A percentile compares a stretch with the other conserved stretches of the same genome.
phyloP scores from a whole-genome alignment of 345 rosid genomes.

The Camelina hispida region DNA sequence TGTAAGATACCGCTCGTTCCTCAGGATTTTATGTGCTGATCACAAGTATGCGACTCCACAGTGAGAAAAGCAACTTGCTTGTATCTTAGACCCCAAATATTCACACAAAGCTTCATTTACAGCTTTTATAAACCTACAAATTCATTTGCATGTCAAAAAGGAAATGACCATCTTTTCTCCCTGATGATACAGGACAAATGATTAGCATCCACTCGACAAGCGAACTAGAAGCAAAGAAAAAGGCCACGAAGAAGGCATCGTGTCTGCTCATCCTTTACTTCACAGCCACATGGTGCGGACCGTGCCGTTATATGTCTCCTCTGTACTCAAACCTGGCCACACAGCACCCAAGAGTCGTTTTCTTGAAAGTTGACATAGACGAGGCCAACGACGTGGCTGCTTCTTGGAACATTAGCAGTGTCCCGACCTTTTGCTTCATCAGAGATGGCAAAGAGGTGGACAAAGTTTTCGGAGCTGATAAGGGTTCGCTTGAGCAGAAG shows the following conservation, averaged over 20 bases:
- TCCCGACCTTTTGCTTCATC: constrained; percentile 74
- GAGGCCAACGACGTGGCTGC: constrained; percentile 45
- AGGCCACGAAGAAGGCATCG: constrained; percentile 68
- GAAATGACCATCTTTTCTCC: constrained; percentile 1
- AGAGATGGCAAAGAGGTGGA: constrained; percentile 82
- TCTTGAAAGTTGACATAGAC: constrained; percentile 71
- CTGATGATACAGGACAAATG: constrained; percentile 66
- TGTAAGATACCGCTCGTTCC: neutral
- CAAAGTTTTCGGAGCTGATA: constrained; percentile 87
- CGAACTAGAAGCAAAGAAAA: constrained; percentile 72
- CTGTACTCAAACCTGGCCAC: constrained; percentile 69
- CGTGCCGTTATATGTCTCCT: constrained; percentile 91
- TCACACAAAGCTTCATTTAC: too few species aligned
- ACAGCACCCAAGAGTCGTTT: constrained; percentile 67
- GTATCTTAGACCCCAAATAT: constrained; percentile 1
- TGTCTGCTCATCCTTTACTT: constrained; percentile 82
- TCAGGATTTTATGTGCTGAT: constrained; percentile 16
- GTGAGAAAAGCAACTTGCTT: constrained; percentile 63
- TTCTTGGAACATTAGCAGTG: constrained; percentile 76
- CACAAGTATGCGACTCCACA: constrained; percentile 36
- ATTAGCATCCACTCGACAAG: constrained; percentile 63
- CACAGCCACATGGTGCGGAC: constrained; percentile 97
- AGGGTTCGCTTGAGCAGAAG: constrained; percentile 70
- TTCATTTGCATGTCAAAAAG: constrained; percentile 9
- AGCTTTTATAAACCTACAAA: constrained; percentile 23